Evolutionary conservation across 495 filamentous ascomycete genomes (phyloP).

Genomic region (Patellaria atrata): DNA sequence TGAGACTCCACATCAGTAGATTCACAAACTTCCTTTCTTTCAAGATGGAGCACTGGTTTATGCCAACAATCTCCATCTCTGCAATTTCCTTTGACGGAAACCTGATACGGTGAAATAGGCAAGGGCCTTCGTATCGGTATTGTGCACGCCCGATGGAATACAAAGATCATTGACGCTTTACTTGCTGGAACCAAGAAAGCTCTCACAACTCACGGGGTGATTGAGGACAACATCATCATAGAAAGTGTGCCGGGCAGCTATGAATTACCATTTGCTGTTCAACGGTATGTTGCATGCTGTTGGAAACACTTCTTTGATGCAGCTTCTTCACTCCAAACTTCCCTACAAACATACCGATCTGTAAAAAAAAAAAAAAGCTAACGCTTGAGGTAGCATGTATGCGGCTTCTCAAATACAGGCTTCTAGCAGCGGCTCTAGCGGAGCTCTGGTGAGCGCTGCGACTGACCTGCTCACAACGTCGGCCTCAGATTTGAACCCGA

Average conservation of each 20-base stretch:
- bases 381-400: constrained; percentile 52
- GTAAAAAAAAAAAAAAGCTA: too few species aligned
- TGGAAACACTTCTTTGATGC: background rate
- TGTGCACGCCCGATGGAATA: constrained; percentile 93
- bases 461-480: constrained; percentile 51
- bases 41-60: background rate
- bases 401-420: constrained; percentile 77
- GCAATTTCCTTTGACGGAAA: constrained; percentile 4
- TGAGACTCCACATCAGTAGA: background rate
- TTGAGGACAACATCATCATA: constrained; percentile 71
- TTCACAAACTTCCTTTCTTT: background rate
- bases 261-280: constrained; percentile 78
- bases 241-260: constrained; percentile 88
- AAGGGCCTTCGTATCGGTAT: constrained; percentile 80
- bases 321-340: background rate
- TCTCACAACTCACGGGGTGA: constrained; percentile 58
- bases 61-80: background rate
- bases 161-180: constrained; percentile 58
- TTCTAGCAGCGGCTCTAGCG: constrained; percentile 36
- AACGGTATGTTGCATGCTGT: constrained; percentile 40
- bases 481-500: constrained; percentile 61
- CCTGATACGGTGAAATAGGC: constrained; percentile 34
- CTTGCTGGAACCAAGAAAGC: constrained; percentile 54
- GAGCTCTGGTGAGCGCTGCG: constrained; percentile 43
- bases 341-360: constrained; percentile 4